Conservation (phyloP, 768 basidiomycete species). For the Rhizopogon sp. region DNA sequence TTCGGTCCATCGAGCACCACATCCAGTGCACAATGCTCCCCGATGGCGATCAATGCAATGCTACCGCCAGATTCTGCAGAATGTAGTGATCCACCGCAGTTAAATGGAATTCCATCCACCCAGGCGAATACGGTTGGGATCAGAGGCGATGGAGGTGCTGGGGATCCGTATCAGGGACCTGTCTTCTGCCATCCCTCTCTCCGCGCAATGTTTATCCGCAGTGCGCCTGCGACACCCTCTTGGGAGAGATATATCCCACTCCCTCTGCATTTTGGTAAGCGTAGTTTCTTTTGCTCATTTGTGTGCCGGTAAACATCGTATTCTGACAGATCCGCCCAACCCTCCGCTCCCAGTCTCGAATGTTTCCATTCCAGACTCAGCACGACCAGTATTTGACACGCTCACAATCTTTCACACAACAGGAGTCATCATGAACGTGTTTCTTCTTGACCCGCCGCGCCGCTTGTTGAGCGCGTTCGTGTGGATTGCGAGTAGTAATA, state of each 20-base stretch:
- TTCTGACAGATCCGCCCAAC: background rate
- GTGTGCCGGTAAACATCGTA: background rate
- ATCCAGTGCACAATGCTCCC: constrained; percentile 14
- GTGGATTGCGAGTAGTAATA: constrained; percentile 47
- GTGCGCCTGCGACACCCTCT: constrained; percentile 1
- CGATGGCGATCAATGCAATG: constrained; percentile 14
- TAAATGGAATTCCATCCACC: background rate
- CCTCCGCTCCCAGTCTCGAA: background rate
- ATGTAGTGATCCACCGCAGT: constrained; percentile 11
- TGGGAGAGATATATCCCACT: constrained; percentile 1
- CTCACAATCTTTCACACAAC: constrained; percentile 60
- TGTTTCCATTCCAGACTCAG: constrained; percentile 4
- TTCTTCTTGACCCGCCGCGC: constrained; percentile 60
- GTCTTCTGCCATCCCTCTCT: constrained; percentile 1
- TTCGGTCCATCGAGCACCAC: constrained; percentile 5
- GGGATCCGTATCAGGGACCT: background rate
- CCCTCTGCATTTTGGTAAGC: background rate
- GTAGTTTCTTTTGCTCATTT: background rate
- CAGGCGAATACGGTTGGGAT: constrained; percentile 1
- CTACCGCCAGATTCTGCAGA: constrained; percentile 18
- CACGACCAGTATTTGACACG: constrained; percentile 47
- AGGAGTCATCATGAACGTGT: constrained; percentile 75
- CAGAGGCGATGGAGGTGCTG: background rate
- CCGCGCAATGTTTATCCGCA: background rate
- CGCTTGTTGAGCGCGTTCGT: constrained; percentile 64